These are phyloP conservation scores for Pachyrhizus erosus DNA, from an alignment of 306 rosid genomes.

Conservation along the genomic window DNA sequence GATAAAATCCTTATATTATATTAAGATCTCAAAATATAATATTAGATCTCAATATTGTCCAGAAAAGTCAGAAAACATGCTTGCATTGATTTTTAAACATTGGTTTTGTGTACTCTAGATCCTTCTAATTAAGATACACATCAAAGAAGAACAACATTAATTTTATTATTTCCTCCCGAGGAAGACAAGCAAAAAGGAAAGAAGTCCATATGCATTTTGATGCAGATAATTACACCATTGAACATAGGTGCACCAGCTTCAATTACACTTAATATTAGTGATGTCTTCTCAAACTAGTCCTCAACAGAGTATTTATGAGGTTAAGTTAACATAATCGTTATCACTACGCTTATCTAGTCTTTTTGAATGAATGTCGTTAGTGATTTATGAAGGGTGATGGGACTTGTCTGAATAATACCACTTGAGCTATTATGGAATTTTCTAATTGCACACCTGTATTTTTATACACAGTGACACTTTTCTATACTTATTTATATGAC, in stretches of 20 bases:
- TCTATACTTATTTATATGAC: neutral
- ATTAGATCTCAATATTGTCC: too few relatives aligned
- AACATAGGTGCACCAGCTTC: neutral
- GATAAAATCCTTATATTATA: too few relatives aligned
- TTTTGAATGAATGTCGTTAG: neutral
- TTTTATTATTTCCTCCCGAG: neutral
- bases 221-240: neutral
- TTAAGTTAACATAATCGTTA: neutral
- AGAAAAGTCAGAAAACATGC: too few relatives aligned
- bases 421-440: neutral
- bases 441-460: neutral
- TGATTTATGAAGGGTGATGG: neutral
- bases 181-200: neutral
- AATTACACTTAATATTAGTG: neutral
- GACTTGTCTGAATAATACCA: neutral
- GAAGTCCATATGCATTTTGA: neutral
- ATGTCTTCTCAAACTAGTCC: conserved; percentile 10
- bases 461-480: neutral
- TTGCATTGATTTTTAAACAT: too few relatives aligned
- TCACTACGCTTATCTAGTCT: neutral
- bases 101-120: too few relatives aligned
- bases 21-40: too few relatives aligned
- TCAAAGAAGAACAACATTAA: too few relatives aligned
- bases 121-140: too few relatives aligned
- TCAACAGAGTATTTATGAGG: neutral